Percentiles rank a stretch among this genome's conserved stretches.
Evolutionary conservation across 495 filamentous ascomycete species (phyloP).

Genomic region (Tuber magnatum): DNA sequence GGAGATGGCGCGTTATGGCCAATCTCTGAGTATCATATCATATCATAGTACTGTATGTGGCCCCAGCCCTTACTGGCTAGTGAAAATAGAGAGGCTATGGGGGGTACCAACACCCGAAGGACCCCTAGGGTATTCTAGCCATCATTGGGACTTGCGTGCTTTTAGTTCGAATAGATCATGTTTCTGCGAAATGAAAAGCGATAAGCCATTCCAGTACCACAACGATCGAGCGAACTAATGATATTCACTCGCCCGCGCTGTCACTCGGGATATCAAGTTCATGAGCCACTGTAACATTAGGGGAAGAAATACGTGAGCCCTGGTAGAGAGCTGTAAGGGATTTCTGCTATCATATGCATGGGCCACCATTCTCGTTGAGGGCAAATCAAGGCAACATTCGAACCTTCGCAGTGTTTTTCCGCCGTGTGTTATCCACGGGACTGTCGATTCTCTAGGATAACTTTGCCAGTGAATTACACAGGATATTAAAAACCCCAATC

Average conservation of each 20-base stretch:
- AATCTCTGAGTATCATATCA: not conserved
- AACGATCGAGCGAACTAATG: too few relatives aligned
- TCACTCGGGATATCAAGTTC: too few relatives aligned
- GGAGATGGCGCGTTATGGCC: not conserved
- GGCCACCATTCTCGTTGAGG: too few relatives aligned
- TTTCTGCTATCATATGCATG: not conserved
- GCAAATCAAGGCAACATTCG: not conserved
- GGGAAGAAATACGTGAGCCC: not conserved
- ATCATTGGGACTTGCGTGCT: not conserved
- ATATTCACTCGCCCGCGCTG: too few relatives aligned
- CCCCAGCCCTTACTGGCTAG: not conserved
- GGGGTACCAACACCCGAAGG: not conserved
- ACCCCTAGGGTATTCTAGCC: not conserved
- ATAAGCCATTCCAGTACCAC: too few relatives aligned
- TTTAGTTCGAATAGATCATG: not conserved
- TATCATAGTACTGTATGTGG: not conserved
- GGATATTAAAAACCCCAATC: not conserved
- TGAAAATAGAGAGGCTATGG: not conserved
- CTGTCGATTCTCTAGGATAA: not conserved
- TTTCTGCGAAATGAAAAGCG: too few relatives aligned
- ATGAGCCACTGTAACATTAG: too few relatives aligned
- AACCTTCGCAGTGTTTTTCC: not conserved
- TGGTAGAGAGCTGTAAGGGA: not conserved
- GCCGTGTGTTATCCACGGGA: not conserved
- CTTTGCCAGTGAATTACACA: not conserved